Evolutionary conservation across 2,329 filamentous ascomycete species (phyloP).

Genomic region (Lasiodiplodia citricola): DNA sequence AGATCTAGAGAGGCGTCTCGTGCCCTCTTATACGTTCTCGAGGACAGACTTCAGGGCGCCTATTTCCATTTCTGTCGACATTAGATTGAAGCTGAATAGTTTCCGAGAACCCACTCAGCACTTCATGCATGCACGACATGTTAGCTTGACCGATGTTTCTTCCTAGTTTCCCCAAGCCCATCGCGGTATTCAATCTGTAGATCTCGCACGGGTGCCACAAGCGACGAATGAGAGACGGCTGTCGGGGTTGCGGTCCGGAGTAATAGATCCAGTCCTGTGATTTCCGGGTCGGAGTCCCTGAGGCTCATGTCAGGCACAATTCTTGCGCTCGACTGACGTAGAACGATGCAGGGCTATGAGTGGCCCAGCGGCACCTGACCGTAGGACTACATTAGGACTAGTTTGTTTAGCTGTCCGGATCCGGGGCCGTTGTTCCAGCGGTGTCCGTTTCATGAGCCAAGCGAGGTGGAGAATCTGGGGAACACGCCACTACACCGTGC

Average conservation of each 20-base stretch:
- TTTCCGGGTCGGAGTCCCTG: slow-evolving; percentile 18
- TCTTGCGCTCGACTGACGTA: slow-evolving; percentile 5
- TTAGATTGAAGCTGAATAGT: slow-evolving; percentile 7
- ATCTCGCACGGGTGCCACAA: not conserved
- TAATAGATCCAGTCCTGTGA: slow-evolving; percentile 18
- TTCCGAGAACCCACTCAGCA: slow-evolving; percentile 1
- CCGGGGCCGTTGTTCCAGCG: slow-evolving; percentile 11
- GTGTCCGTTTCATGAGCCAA: slow-evolving; percentile 23
- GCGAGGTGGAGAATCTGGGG: slow-evolving; percentile 24
- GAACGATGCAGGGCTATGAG: not conserved
- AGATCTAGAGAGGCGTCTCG: not conserved
- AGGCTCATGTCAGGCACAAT: slow-evolving; percentile 15
- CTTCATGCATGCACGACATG: slow-evolving; percentile 19
- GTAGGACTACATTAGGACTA: not conserved
- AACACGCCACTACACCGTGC: slow-evolving; percentile 3
- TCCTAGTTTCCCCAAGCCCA: slow-evolving; percentile 2
- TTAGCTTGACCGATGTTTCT: not conserved
- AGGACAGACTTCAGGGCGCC: not conserved
- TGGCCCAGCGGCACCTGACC: slow-evolving; percentile 9
- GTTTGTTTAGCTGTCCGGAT: not conserved
- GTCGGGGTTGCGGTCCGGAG: slow-evolving; percentile 12
- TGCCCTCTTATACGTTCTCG: not conserved
- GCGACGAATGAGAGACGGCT: not conserved
- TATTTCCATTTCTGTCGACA: not conserved
- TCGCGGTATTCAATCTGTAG: not conserved